These are phyloP conservation scores for Cryoendolithus antarcticus DNA, from an alignment of 2,329 filamentous ascomycete species.

Conservation along the genomic window DNA sequence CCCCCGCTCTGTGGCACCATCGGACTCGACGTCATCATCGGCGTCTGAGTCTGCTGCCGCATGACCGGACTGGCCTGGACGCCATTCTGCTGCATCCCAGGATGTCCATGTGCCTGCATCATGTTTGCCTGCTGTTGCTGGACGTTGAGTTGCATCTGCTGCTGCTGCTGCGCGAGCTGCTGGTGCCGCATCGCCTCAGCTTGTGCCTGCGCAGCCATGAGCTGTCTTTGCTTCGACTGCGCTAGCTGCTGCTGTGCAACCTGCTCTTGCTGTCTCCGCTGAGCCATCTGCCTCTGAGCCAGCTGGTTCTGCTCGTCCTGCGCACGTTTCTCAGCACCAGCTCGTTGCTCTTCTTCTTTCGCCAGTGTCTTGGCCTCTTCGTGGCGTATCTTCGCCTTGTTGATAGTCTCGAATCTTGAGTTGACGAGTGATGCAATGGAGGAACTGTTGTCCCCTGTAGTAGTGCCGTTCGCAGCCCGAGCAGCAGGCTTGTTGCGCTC, in stretches of 20 bases:
- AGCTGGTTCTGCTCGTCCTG: conserved; percentile 37
- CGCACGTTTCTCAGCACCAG: conserved; percentile 23
- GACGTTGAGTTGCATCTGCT: conserved; percentile 11
- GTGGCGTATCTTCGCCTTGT: conserved; percentile 53
- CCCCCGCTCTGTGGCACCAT: conserved; percentile 23
- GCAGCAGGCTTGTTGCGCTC: conserved; percentile 58
- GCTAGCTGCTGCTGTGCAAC: conserved; percentile 14
- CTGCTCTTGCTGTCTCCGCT: conserved; percentile 30
- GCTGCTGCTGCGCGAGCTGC: conserved; percentile 3
- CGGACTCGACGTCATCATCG: conserved; percentile 33
- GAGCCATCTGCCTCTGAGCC: conserved; percentile 33
- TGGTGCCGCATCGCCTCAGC: conserved; percentile 4
- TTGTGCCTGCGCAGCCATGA: conserved; percentile 3
- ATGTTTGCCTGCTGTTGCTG: conserved; percentile 18
- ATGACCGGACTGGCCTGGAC: conserved; percentile 51
- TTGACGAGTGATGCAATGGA: conserved; percentile 67
- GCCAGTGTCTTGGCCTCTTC: conserved; percentile 46
- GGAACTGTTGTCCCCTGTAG: conserved; percentile 62
- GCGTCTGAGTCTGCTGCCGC: conserved; percentile 33
- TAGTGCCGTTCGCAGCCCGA: conserved; percentile 43
- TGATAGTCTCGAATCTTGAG: conserved; percentile 82
- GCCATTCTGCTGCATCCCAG: conserved; percentile 27
- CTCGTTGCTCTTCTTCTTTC: conserved; percentile 45
- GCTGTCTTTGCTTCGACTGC: conserved; percentile 21
- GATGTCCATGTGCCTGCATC: conserved; percentile 23